Evolutionary conservation across 2,329 filamentous ascomycete genomes (phyloP), one percentile per base, ranked within the genome.

Genomic region (Tolypocladium pustulatum): DNA sequence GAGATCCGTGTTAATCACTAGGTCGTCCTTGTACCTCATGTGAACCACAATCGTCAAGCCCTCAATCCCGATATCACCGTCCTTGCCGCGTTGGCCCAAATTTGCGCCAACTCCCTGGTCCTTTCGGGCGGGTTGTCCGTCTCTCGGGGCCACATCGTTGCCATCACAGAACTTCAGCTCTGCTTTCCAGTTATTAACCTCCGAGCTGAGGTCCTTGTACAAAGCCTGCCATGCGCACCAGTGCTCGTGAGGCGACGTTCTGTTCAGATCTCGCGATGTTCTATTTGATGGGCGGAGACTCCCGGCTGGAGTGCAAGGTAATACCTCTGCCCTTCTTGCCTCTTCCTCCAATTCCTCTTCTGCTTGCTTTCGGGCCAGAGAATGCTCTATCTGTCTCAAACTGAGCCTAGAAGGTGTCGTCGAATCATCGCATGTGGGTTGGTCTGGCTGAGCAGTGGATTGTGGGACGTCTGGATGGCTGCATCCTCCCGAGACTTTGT

Each of bases 1-100:
- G 65, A 80, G 68, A 64, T 80, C 75, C 3, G 78, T 81, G 58
- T 78, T 79, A 64, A 82, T 77, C 54, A 81, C 74, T 64, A 82
- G 63, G 61, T 82, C 79, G 54, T 81, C 78, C 66, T 73, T 77
- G 52, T 74, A 73, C 63, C 68, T 76, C 64, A 79, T 68, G 66
- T 81, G 80, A 67, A 82, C 70, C 54, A 81, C 75, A 60, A 81
- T 76, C 7, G 78, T 81, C 56, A 81, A 65, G 13, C 78, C 78
- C 59, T 78, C 72, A 36, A 81, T 75, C 20, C 74, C 74, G 53
- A 76, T 62, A 30, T 76, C 72, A 20, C 71, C 71, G 40, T 38
- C 53, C 25, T 51, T 30, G 71, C 67, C 64, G 27, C 67, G 62
- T 25, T 58, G 61, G 22, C 15, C 52, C 9, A 58, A 43, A 15